Conservation (phyloP, 805 yeast genomes). For the Yarrowia sp. region DNA sequence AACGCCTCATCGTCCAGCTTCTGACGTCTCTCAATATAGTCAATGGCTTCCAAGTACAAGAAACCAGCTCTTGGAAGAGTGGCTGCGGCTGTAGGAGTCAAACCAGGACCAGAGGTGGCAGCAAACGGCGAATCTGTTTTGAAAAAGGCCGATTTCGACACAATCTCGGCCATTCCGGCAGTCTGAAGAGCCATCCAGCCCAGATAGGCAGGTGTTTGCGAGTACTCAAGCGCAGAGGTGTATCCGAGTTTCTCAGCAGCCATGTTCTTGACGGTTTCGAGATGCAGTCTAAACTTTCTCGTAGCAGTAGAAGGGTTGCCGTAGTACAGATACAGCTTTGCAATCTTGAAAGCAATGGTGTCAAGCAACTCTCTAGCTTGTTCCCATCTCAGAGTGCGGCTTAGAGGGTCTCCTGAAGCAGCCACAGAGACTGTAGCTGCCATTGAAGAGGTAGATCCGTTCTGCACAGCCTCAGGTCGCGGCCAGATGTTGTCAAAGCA, state of each 20-base stretch:
- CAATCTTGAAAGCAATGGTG: slow-evolving; percentile 65
- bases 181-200: slow-evolving; percentile 71
- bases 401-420: slow-evolving; percentile 41
- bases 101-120: slow-evolving; percentile 22
- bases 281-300: slow-evolving; percentile 69
- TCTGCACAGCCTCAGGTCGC: slow-evolving; percentile 20
- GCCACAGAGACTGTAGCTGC: slow-evolving; percentile 24
- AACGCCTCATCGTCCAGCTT: neutral
- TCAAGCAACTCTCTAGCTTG: slow-evolving; percentile 63
- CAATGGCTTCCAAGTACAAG: slow-evolving; percentile 18
- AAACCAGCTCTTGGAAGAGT: slow-evolving; percentile 27
- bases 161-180: slow-evolving; percentile 61
- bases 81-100: slow-evolving; percentile 17
- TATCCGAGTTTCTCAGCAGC: slow-evolving; percentile 47
- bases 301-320: slow-evolving; percentile 67
- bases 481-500: slow-evolving; percentile 49
- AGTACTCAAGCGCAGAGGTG: slow-evolving; percentile 46
- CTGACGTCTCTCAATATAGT: slow-evolving; percentile 14
- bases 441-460: neutral
- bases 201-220: slow-evolving; percentile 43
- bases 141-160: slow-evolving; percentile 22
- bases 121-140: slow-evolving; percentile 26
- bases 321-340: slow-evolving; percentile 63
- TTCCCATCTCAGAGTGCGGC: slow-evolving; percentile 51
- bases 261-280: slow-evolving; percentile 57